Conservation (phyloP, 441 rosid species). For the Gossypium gossypioides region DNA sequence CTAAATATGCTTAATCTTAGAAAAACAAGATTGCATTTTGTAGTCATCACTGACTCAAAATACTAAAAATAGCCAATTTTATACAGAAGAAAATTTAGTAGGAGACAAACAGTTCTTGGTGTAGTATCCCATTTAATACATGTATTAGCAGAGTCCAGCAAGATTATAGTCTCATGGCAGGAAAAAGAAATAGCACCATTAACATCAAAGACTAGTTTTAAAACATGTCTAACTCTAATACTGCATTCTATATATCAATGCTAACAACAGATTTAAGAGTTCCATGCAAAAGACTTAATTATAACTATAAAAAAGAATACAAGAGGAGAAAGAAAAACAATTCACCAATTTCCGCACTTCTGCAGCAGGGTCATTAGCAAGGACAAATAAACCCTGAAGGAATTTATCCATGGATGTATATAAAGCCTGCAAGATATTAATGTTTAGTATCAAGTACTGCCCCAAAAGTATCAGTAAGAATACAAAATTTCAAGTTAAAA, state of each 20-base stretch:
- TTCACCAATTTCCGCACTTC: constrained; percentile 91
- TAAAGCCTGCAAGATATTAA: constrained; percentile 50
- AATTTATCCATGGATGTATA: constrained; percentile 74
- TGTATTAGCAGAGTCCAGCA: constrained; percentile 1
- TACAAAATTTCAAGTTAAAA: constrained; percentile 8
- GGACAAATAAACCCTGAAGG: constrained; percentile 89
- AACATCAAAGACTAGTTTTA: not conserved
- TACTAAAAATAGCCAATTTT: not conserved
- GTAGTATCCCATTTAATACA: not conserved
- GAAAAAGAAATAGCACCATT: not conserved
- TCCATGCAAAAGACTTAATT: not conserved
- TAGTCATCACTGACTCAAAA: not conserved
- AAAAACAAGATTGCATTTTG: not conserved
- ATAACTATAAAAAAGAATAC: not conserved
- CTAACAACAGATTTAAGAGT: not conserved
- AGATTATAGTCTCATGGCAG: not conserved
- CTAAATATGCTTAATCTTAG: not conserved
- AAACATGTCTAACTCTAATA: not conserved
- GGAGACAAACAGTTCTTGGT: not conserved
- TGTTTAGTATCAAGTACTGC: constrained; percentile 6
- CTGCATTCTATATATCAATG: not conserved
- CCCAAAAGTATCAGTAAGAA: constrained; percentile 3
- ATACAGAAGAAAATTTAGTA: not conserved
- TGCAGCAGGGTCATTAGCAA: constrained; percentile 70
- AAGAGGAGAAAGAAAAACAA: constrained; percentile 15